These are phyloP conservation scores for Brassica incana DNA, from an alignment of 345 rosid species.

Conservation along the genomic window DNA sequence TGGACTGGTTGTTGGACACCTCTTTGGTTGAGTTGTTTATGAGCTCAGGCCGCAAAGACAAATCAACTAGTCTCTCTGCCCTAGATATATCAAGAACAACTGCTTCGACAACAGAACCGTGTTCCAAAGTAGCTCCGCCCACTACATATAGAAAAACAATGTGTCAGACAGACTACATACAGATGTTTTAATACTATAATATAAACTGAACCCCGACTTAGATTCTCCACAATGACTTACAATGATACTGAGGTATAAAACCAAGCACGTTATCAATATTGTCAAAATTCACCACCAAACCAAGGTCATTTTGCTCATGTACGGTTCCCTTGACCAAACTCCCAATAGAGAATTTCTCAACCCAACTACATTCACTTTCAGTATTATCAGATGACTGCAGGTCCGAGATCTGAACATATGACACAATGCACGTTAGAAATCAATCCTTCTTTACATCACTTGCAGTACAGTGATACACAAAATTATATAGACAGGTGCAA, in stretches of 20 bases:
- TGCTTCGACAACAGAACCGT: slow-evolving; percentile 67
- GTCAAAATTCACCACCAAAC: slow-evolving; percentile 75
- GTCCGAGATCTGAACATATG: slow-evolving; percentile 61
- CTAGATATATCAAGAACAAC: slow-evolving; percentile 81
- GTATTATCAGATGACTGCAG: slow-evolving; percentile 54
- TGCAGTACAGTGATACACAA: slow-evolving; percentile 1
- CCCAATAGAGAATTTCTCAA: slow-evolving; percentile 72
- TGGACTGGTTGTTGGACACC: slow-evolving; percentile 45
- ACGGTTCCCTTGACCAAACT: slow-evolving; percentile 67
- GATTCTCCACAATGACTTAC: slow-evolving; percentile 48
- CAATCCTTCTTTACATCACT: not conserved
- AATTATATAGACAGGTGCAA: slow-evolving; percentile 21
- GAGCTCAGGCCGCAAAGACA: slow-evolving; percentile 78
- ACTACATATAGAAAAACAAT: slow-evolving; percentile 46
- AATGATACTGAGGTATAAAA: slow-evolving; percentile 73
- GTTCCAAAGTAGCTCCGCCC: slow-evolving; percentile 54
- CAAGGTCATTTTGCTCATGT: slow-evolving; percentile 73
- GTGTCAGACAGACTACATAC: slow-evolving; percentile 1
- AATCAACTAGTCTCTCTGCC: slow-evolving; percentile 80
- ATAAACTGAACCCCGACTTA: slow-evolving; percentile 6
- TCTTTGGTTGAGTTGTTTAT: slow-evolving; percentile 44
- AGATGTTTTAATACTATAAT: not conserved
- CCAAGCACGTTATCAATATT: slow-evolving; percentile 65
- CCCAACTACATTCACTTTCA: slow-evolving; percentile 61
- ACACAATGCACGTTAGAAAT: slow-evolving; percentile 21